Conservation (phyloP, 164 flowering plant species). For the Chloranthus sessilifolius region DNA sequence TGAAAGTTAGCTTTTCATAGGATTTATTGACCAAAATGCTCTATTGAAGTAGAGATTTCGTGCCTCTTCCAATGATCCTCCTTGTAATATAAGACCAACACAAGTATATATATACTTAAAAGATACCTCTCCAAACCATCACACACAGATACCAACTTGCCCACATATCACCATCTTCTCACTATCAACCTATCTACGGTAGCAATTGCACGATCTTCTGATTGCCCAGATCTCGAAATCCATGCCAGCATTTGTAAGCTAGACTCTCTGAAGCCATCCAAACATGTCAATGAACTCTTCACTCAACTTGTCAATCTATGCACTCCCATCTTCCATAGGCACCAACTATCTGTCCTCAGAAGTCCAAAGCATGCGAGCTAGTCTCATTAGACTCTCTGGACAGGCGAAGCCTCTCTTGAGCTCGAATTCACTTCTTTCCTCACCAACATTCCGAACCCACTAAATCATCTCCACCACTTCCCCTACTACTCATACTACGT, state of each 20-base stretch:
- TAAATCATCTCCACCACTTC: slow-evolving; percentile 34
- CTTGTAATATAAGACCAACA: too few species aligned
- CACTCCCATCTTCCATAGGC: slow-evolving; percentile 26
- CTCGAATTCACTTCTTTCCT: slow-evolving; percentile 31
- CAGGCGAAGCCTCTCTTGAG: slow-evolving; percentile 44
- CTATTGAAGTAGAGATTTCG: too few species aligned
- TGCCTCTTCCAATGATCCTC: too few species aligned
- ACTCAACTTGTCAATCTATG: slow-evolving; percentile 37
- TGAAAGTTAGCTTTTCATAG: too few species aligned
- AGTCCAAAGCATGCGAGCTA: slow-evolving; percentile 25
- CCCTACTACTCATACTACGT: slow-evolving; percentile 50
- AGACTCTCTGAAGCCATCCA: slow-evolving; percentile 37
- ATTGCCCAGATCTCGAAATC: slow-evolving; percentile 24
- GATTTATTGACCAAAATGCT: too few species aligned
- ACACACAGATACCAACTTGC: too few species aligned
- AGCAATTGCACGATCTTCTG: slow-evolving; percentile 19
- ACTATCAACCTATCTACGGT: slow-evolving; percentile 14
- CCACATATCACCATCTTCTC: slow-evolving; percentile 33
- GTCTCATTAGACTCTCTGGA: slow-evolving; percentile 32
- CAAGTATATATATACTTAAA: too few species aligned
- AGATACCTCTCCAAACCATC: too few species aligned
- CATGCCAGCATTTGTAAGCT: slow-evolving; percentile 30
- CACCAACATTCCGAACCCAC: slow-evolving; percentile 16
- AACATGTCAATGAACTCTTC: slow-evolving; percentile 34
- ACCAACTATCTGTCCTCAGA: slow-evolving; percentile 15